Percentiles rank a stretch among this genome's conserved stretches.
Conservation (phyloP, 176 grass and related monocot species). For the Eragrostis nindensis region DNA sequence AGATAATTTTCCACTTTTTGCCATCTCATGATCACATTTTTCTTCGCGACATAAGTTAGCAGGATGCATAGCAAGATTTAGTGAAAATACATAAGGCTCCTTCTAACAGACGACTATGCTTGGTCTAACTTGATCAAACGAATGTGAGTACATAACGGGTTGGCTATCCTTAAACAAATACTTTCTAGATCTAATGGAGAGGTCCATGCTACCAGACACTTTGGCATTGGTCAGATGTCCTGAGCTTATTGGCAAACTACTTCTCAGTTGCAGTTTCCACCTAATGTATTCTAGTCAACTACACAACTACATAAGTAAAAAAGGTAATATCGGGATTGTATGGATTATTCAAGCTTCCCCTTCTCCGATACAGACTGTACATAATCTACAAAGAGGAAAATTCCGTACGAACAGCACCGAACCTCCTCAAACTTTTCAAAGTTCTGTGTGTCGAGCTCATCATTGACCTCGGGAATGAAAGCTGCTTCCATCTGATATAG, state of each 20-base stretch:
- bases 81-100: background rate
- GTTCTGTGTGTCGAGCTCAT: constrained; percentile 86
- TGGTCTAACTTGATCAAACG: background rate
- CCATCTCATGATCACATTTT: background rate
- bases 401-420: constrained; percentile 9
- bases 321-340: background rate
- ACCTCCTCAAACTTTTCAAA: constrained; percentile 92
- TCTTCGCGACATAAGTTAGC: constrained; percentile 19
- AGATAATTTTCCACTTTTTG: background rate
- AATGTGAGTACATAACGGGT: too few relatives aligned
- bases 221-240: background rate
- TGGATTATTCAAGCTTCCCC: background rate
- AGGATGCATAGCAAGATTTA: background rate
- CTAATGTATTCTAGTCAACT: background rate
- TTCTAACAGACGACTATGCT: background rate
- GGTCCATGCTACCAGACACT: background rate
- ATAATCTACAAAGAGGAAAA: constrained; percentile 6
- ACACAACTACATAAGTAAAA: background rate
- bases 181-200: background rate
- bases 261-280: background rate
- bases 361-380: background rate
- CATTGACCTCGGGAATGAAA: constrained; percentile 80
- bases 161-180: too few relatives aligned
- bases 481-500: constrained; percentile 91
- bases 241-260: background rate